Evolutionary conservation across 2,329 filamentous ascomycete genomes (phyloP), one percentile per base, ranked within the genome.

Genomic region (Mycosphaerella arachidis): DNA sequence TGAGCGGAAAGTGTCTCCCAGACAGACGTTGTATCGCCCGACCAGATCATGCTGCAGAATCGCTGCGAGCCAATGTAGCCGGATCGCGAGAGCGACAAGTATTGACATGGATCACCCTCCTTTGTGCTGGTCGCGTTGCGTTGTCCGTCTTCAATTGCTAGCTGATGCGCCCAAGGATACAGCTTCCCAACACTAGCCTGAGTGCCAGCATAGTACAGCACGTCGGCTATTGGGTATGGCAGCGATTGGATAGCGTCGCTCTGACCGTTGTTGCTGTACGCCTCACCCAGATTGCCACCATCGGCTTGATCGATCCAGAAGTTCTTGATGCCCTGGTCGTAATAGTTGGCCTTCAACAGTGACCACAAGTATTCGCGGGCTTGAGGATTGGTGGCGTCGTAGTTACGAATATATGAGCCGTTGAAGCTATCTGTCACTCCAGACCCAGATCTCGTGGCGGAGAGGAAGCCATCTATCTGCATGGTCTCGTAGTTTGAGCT

Each of bases 181-280:
- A 70, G 62, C 43, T 72, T 72, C 6, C 71, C 70, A 5, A 66
- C 66, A 9, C 60, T 65, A 9, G 55, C 60, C 37, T 71, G 69
- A 2, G 68, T 71, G n/a, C 71, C 71, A 10, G 69, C 69, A 16
- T 70, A 64, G 35, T 73, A 73, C 4, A 72, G 58, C 1, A 65
- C 68, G 51, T 72, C 67, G 2, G 68, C 63, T 4, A 71, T 57
- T 1, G 70, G 65, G 37, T 68, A 72, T 2, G 73, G 67, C 56
- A 75, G 55, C 60, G 72, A 66, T 64, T 66, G 7, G 62, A 72
- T 68, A 48, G 67, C 67, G 0, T 55, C 59, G n/a, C 58, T 63
- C 53, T 71, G 70, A 3, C 69, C 73, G 43, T 76, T 75, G 50
- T 75, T 76, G 55, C 76, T 71, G 57, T 74, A 76, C 56, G 59